Evolutionary conservation across 208 protist species (phyloP).

Genomic region (Crithidia thermophila): DNA sequence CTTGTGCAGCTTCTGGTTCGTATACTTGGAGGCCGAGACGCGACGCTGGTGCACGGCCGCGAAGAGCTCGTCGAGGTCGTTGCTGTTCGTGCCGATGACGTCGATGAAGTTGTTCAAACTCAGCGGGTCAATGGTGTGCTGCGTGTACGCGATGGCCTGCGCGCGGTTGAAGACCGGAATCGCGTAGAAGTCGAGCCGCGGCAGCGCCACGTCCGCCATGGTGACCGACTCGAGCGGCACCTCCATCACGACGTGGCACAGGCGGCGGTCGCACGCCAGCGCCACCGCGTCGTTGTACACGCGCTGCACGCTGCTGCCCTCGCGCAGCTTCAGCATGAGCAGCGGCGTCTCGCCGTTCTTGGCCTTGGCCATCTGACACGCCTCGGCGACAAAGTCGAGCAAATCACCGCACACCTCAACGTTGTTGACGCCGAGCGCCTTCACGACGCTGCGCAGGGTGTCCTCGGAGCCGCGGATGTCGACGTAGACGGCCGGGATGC

Average conservation of each 20-base stretch:
- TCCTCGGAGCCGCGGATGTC: constrained; percentile 71
- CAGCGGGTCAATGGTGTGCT: constrained; percentile 63
- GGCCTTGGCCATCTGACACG: constrained; percentile 35
- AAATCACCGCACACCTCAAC: constrained; percentile 83
- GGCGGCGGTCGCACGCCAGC: constrained; percentile 63
- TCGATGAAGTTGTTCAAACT: constrained; percentile 67
- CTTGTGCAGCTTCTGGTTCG: constrained; percentile 68
- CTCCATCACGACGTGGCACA: constrained; percentile 74
- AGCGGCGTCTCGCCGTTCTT: constrained; percentile 60
- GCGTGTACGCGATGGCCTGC: constrained; percentile 67
- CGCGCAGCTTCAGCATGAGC: constrained; percentile 71
- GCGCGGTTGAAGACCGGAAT: constrained; percentile 53
- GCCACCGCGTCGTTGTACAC: constrained; percentile 75
- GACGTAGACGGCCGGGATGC: constrained; percentile 67
- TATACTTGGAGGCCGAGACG: constrained; percentile 50
- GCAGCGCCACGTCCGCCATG: constrained; percentile 49
- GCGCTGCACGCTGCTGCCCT: constrained; percentile 44
- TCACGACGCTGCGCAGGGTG: constrained; percentile 61
- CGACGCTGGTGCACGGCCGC: constrained; percentile 58
- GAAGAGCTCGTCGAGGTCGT: constrained; percentile 76
- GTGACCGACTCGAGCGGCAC: constrained; percentile 67
- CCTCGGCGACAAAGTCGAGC: constrained; percentile 62
- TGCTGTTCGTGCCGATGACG: constrained; percentile 67
- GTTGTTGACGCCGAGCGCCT: constrained; percentile 74
- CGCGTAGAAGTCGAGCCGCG: constrained; percentile 64